These are phyloP conservation scores for Conticribra weissflogii DNA, from an alignment of 108 stramenopile species.

Conservation along the genomic window DNA sequence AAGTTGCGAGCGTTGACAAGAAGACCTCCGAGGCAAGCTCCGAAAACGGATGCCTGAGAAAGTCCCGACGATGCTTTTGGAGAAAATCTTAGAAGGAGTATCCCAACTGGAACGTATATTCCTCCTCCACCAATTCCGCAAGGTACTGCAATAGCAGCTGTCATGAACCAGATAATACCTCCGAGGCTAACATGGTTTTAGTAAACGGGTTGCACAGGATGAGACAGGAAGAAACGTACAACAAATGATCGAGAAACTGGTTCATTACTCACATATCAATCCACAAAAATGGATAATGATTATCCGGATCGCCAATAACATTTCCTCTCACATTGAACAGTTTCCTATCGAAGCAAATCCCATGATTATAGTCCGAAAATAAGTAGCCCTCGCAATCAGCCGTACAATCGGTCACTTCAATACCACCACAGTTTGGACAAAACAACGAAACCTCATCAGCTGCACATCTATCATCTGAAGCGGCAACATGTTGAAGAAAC, in stretches of 20 bases:
- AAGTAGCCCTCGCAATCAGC: constrained; percentile 35
- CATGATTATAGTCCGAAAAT: constrained; percentile 36
- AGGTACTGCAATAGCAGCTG: constrained; percentile 55
- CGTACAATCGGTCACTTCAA: constrained; percentile 21
- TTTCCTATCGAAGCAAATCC: constrained; percentile 58
- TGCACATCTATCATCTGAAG: too few relatives aligned
- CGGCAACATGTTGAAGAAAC: too few relatives aligned
- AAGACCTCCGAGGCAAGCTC: constrained; percentile 62
- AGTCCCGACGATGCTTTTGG: constrained; percentile 62
- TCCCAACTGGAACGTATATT: constrained; percentile 72
- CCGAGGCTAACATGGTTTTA: constrained; percentile 28
- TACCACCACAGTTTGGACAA: constrained; percentile 43
- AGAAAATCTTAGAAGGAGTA: constrained; percentile 56
- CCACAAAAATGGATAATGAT: constrained; percentile 58
- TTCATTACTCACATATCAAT: constrained; percentile 57
- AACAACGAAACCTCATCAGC: too few relatives aligned
- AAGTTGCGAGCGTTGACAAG: constrained; percentile 53
- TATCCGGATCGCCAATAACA: constrained; percentile 44
- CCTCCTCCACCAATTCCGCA: constrained; percentile 76
- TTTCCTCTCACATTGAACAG: constrained; percentile 39
- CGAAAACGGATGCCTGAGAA: constrained; percentile 69
- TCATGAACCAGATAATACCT: constrained; percentile 65
- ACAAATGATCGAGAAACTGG: too few relatives aligned
- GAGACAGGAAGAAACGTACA: too few relatives aligned
- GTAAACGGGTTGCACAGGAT: too few relatives aligned